These are phyloP conservation scores for Phoma sp. DNA, from an alignment of 2,329 filamentous ascomycete genomes.

Conservation along the genomic window DNA sequence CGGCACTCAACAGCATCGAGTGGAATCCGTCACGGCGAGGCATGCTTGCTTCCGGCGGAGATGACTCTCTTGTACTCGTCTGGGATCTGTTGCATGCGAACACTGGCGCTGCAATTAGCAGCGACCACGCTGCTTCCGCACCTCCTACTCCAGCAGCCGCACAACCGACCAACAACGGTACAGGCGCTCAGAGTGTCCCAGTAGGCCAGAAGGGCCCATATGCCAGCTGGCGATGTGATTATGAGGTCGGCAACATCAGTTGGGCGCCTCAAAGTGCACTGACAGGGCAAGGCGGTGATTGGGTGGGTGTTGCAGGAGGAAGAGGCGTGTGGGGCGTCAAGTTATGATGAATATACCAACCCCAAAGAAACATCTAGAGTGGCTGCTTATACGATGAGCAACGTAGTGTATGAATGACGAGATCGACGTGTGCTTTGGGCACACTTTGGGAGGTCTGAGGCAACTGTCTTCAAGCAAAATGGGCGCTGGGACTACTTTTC, in stretches of 20 bases:
- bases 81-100: constrained; percentile 87
- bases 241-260: constrained; percentile 83
- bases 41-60: constrained; percentile 87
- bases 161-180: constrained; percentile 39
- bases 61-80: constrained; percentile 88
- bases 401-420: constrained; percentile 12
- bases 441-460: not conserved
- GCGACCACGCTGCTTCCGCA: constrained; percentile 42
- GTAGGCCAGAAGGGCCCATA: constrained; percentile 69
- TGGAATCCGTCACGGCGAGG: constrained; percentile 91
- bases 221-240: constrained; percentile 84
- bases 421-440: not conserved
- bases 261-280: constrained; percentile 79
- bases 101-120: constrained; percentile 59
- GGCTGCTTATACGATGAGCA: not conserved
- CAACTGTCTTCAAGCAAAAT: not conserved
- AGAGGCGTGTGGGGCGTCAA: constrained; percentile 82
- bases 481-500: constrained; percentile 1
- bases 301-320: constrained; percentile 83
- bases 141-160: constrained; percentile 35
- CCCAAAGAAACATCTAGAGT: not conserved
- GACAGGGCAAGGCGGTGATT: constrained; percentile 76
- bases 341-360: constrained; percentile 42
- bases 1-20: constrained; percentile 89
- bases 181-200: constrained; percentile 46